phyloP scores from a whole-genome alignment of 1,139 yeast genomes.

The Hansenula anomala region DNA sequence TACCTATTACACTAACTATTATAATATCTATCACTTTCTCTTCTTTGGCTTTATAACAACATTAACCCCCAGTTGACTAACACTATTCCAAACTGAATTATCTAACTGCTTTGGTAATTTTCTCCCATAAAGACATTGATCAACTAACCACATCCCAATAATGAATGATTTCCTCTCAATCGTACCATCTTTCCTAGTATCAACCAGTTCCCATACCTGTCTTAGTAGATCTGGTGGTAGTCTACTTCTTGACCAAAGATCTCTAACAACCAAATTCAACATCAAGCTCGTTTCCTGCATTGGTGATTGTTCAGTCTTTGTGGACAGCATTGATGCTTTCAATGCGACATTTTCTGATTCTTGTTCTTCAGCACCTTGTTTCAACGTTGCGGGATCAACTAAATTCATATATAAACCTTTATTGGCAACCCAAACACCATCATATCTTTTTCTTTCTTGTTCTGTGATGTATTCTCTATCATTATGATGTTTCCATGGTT shows the following conservation, averaged over 20 bases:
- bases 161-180: conserved; percentile 76
- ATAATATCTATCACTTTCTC: conserved; percentile 1
- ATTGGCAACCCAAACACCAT: conserved; percentile 91
- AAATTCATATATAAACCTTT: conserved; percentile 54
- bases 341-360: conserved; percentile 17
- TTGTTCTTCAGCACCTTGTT: conserved; percentile 27
- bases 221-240: conserved; percentile 59
- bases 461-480: conserved; percentile 59
- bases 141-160: conserved; percentile 95
- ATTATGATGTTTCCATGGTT: conserved; percentile 91
- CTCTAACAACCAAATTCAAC: conserved; percentile 54
- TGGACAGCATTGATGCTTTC: conserved; percentile 16
- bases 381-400: conserved; percentile 32
- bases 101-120: conserved; percentile 69
- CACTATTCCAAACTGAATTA: conserved; percentile 61
- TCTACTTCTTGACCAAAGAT: conserved; percentile 76
- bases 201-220: conserved; percentile 78
- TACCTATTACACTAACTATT: no score
- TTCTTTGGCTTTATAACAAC: conserved; percentile 25
- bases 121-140: conserved; percentile 91
- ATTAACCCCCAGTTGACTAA: conserved; percentile 36
- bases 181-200: conserved; percentile 70
- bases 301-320: conserved; percentile 28
- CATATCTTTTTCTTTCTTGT: conserved; percentile 79
- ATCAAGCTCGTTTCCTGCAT: conserved; percentile 37